Conservation (phyloP, 257 asterid genomes). For the Solanum stenotomum region DNA sequence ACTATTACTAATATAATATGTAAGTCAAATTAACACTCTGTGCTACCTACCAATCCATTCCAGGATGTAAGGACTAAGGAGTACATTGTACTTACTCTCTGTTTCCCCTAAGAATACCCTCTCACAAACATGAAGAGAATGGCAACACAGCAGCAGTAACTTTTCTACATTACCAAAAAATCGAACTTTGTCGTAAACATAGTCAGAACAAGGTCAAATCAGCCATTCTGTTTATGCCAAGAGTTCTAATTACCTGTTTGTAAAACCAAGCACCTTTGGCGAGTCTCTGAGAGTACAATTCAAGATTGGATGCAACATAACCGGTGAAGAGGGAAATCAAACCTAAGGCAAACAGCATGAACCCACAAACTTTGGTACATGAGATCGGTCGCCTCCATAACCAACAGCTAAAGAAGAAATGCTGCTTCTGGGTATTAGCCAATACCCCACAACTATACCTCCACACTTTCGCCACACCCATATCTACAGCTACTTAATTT, state of each 20-base stretch:
- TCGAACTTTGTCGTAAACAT: not conserved
- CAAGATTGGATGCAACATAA: conserved; percentile 89
- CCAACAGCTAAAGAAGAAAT: conserved; percentile 5
- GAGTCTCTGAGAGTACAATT: conserved; percentile 71
- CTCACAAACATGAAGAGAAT: not conserved
- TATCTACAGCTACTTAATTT: conserved; percentile 15
- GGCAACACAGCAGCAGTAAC: not conserved
- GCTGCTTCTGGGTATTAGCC: conserved; percentile 10
- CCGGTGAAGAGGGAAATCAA: conserved; percentile 92
- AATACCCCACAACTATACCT: conserved; percentile 28
- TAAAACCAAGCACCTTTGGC: conserved; percentile 22
- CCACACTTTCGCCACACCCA: conserved; percentile 70
- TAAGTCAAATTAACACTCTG: not conserved
- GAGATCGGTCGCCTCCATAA: conserved; percentile 44
- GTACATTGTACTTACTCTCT: not conserved
- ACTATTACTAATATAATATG: not conserved
- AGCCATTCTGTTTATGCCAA: not conserved
- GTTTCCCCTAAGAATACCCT: not conserved
- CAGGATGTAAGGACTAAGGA: not conserved
- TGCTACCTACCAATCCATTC: not conserved
- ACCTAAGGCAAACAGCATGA: conserved; percentile 67
- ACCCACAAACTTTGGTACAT: conserved; percentile 77
- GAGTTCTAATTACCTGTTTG: conserved; percentile 27
- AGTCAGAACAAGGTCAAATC: not conserved
- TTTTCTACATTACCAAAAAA: not conserved